Conservation (phyloP, 2,329 filamentous ascomycete genomes). For the Nothopassalora personata region DNA sequence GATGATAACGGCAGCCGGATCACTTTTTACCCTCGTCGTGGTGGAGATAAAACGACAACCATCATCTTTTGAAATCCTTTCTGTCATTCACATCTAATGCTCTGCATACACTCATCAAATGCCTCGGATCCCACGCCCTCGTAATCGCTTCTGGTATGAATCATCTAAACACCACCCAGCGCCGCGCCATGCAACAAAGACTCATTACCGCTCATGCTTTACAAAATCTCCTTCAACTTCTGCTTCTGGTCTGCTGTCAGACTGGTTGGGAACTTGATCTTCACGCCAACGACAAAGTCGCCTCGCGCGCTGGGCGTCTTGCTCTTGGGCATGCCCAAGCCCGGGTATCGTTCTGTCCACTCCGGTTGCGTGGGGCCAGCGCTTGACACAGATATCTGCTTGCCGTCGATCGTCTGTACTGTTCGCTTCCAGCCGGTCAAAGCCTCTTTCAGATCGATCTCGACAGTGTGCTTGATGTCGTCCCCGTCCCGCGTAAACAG, state of each 20-base stretch:
- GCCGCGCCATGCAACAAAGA: constrained; percentile 9
- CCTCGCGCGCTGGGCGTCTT: constrained; percentile 82
- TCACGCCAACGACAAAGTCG: constrained; percentile 83
- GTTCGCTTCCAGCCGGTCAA: constrained; percentile 89
- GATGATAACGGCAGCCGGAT: background rate
- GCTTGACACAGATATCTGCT: constrained; percentile 73
- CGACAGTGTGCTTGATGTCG: constrained; percentile 72
- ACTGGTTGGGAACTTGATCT: constrained; percentile 82
- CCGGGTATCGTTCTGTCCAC: constrained; percentile 73
- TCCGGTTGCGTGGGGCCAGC: constrained; percentile 80
- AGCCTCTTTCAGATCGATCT: constrained; percentile 85
- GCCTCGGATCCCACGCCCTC: background rate
- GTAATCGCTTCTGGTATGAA: background rate
- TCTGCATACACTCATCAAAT: background rate
- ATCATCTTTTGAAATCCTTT: background rate
- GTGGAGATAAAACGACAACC: background rate
- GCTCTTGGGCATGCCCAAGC: constrained; percentile 87
- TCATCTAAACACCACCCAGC: constrained; percentile 6
- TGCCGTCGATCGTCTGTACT: constrained; percentile 89
- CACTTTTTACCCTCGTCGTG: background rate
- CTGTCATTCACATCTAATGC: constrained; percentile 4
- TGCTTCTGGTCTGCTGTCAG: constrained; percentile 75
- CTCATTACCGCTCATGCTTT: constrained; percentile 15
- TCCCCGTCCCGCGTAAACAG: constrained; percentile 83
- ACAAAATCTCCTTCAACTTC: constrained; percentile 72